phyloP scores from a whole-genome alignment of 2,329 filamentous ascomycete genomes.

The Aureobasidium sp. region DNA sequence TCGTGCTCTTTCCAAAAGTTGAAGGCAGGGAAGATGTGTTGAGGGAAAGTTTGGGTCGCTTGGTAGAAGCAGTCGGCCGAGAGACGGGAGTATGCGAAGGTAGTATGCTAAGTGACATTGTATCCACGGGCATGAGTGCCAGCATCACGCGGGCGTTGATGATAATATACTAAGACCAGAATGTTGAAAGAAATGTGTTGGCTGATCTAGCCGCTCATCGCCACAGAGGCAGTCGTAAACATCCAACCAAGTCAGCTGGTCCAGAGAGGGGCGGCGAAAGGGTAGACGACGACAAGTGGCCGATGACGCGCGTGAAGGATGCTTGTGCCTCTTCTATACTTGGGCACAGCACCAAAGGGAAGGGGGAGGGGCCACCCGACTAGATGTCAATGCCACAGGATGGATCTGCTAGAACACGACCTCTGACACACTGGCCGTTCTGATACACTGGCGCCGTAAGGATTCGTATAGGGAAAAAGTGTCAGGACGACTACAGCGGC shows the following conservation, averaged over 20 bases:
- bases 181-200: background rate
- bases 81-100: constrained; percentile 17
- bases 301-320: constrained; percentile 12
- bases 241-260: constrained; percentile 9
- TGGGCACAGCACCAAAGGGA: background rate
- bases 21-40: constrained; percentile 45
- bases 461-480: background rate
- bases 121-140: constrained; percentile 23
- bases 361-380: no score
- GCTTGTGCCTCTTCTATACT: constrained; percentile 7
- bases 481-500: background rate
- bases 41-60: constrained; percentile 53
- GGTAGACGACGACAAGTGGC: background rate
- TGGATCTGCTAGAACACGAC: constrained; percentile 1
- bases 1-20: constrained; percentile 49
- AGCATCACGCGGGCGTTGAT: constrained; percentile 25
- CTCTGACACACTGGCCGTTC: constrained; percentile 11
- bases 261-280: constrained; percentile 2
- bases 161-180: background rate
- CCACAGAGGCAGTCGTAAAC: constrained; percentile 11
- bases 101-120: constrained; percentile 40
- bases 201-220: constrained; percentile 12
- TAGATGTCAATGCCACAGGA: background rate
- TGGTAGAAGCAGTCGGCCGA: constrained; percentile 23
- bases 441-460: constrained; percentile 8